Evolutionary conservation across 805 yeast genomes (phyloP).

Genomic region (Kuraishia capsulata): DNA sequence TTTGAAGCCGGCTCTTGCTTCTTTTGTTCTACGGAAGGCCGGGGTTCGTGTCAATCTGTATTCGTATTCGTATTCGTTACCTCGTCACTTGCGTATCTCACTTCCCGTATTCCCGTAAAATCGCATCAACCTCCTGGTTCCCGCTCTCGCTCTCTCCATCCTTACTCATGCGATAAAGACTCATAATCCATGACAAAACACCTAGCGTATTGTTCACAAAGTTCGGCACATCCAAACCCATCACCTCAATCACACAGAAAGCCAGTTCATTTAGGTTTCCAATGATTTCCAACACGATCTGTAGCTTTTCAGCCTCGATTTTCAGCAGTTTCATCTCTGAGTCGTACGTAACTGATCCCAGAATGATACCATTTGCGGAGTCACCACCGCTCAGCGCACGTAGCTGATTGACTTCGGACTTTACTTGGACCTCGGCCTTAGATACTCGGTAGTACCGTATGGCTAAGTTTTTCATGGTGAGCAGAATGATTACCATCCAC

Average conservation of each 20-base stretch:
- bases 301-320: slow-evolving; percentile 15
- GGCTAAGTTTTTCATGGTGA: slow-evolving; percentile 17
- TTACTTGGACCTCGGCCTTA: slow-evolving; percentile 12
- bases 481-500: slow-evolving; percentile 18
- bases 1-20: too few relatives aligned
- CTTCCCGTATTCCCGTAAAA: slow-evolving; percentile 2
- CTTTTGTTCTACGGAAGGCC: too few relatives aligned
- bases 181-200: slow-evolving; percentile 18
- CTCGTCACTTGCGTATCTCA: too few relatives aligned
- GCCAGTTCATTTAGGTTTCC: slow-evolving; percentile 21
- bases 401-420: slow-evolving; percentile 6
- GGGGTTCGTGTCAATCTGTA: too few relatives aligned
- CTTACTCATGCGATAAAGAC: slow-evolving; percentile 17
- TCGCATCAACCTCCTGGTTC: not conserved
- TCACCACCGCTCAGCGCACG: slow-evolving; percentile 1
- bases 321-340: slow-evolving; percentile 5
- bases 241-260: slow-evolving; percentile 16
- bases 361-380: slow-evolving; percentile 2
- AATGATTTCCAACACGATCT: slow-evolving; percentile 15
- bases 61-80: too few relatives aligned
- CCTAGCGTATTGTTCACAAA: slow-evolving; percentile 12
- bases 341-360: slow-evolving; percentile 2
- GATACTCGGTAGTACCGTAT: slow-evolving; percentile 13
- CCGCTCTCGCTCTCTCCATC: slow-evolving; percentile 12
- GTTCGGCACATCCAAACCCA: slow-evolving; percentile 12